Evolutionary conservation across 495 filamentous ascomycete species (phyloP).

Genomic region (Penicillium turbatum): DNA sequence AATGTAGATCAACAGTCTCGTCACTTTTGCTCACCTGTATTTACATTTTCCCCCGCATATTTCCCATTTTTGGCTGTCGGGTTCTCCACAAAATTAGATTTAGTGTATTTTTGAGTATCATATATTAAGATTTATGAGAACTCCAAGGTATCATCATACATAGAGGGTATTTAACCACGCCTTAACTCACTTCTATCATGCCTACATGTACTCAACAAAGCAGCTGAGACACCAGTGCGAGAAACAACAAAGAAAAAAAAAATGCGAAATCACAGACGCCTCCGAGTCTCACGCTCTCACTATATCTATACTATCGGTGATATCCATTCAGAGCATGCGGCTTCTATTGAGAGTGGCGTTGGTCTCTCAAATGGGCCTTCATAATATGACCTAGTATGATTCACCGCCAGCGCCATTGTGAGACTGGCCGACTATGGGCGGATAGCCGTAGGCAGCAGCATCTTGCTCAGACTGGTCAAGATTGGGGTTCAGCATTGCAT

Average conservation of each 20-base stretch:
- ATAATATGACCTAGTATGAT: conserved; percentile 33
- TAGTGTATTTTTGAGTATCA: neutral
- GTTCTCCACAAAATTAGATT: neutral
- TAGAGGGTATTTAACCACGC: neutral
- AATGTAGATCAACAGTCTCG: no score
- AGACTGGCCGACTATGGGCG: conserved; percentile 53
- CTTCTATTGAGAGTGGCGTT: neutral
- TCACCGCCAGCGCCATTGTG: conserved; percentile 67
- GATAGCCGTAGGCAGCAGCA: conserved; percentile 57
- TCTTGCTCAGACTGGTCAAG: conserved; percentile 59
- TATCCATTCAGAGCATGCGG: neutral
- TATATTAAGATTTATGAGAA: neutral
- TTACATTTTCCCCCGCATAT: conserved; percentile 1
- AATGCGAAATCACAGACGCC: conserved; percentile 16
- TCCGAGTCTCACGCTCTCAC: conserved; percentile 13
- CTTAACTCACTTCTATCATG: neutral
- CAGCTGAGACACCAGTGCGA: conserved; percentile 1
- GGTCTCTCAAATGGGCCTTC: neutral
- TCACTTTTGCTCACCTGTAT: neutral
- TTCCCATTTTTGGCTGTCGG: neutral
- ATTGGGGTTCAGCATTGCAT: conserved; percentile 57
- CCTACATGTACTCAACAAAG: neutral
- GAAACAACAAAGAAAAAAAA: conserved; percentile 11
- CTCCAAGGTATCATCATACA: neutral
- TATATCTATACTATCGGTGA: neutral